Base-by-base conservation (phyloP, 2,329 filamentous ascomycete species). In the Dactylellina drechsleri region DNA sequence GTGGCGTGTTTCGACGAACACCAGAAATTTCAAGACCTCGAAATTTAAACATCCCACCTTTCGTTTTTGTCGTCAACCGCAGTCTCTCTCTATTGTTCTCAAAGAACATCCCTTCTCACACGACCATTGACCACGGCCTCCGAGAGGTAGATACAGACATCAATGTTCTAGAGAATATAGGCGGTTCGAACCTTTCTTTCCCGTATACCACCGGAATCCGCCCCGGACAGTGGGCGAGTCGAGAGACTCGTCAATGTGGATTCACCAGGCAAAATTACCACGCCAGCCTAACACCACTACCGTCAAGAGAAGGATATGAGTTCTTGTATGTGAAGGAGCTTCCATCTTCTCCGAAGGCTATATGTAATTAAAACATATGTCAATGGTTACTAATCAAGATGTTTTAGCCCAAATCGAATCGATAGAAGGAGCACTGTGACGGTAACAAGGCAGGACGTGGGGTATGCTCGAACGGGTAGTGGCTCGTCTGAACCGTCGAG, bases 391-490 rank as follows among this genome's bases (percentile, higher is more conserved):
- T 65, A 47, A 57, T 28, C 56, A 10, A 18, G 13, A 13, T 28
- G n/a, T 23, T 36, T 7, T 56, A 66, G 53, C 57, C 54, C 54
- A 36, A 64, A 50, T 16, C 16, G 7, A 20, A 58, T 53, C 28
- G 53, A 64, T 57, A 64, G 64, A 57, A 70, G 23, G 65, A 76
- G 54, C 45, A 70, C 43, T 40, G 57, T n/a, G 52, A 61, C 13
- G 50, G 49, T 28, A 68, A 45, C 13, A 70, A 65, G 66, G 65
- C 65, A 58, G 40, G 31, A 56, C 59, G 53, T 52, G 81, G 82
- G 84, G 82, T 80, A 85, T 85, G 84, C 83, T 85, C 80, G 84
- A 85, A 83, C 83, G 84, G 80, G 82, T 84, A 78, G 81, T 83
- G 74, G 82, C 83, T 82, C 84, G 82, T 80, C 81, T 85, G 80